Evolutionary conservation across 1,284 basidiomycete species (phyloP).

Genomic region (Schizophyllum amplum): DNA sequence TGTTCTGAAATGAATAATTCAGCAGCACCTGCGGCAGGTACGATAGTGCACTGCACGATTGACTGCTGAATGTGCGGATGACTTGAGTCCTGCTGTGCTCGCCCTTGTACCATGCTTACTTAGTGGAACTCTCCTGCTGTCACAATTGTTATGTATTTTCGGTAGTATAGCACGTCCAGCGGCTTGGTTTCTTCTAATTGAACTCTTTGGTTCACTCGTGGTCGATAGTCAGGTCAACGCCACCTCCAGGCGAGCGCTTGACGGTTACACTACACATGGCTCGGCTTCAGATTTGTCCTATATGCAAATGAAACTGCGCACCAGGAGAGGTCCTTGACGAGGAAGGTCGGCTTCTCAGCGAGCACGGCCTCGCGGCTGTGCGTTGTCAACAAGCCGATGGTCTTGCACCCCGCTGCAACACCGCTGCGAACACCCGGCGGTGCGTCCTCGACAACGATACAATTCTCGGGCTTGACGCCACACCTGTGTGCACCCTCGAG

Average conservation of each 20-base stretch:
- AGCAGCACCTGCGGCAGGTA: no score
- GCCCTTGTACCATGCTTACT: no score
- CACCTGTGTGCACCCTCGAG: slow-evolving; percentile 60
- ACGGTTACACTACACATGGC: not conserved
- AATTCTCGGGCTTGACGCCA: slow-evolving; percentile 50
- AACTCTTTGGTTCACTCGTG: no score
- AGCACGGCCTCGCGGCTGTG: slow-evolving; percentile 62
- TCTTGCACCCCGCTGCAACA: slow-evolving; percentile 69
- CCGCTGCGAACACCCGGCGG: slow-evolving; percentile 74
- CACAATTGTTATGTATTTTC: no score
- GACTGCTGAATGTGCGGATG: no score
- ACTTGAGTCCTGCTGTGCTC: no score
- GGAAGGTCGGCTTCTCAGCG: slow-evolving; percentile 44
- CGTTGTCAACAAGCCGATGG: slow-evolving; percentile 73
- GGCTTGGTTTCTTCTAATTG: no score
- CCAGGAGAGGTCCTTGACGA: slow-evolving; percentile 61
- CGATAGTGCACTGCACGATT: no score
- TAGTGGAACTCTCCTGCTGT: no score
- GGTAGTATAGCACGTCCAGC: no score
- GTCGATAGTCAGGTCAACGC: not conserved
- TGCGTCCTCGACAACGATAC: slow-evolving; percentile 83
- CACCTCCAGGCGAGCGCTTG: not conserved
- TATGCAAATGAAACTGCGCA: slow-evolving; percentile 17
- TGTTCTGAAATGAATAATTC: no score
- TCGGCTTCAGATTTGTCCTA: not conserved